Evolutionary conservation across 208 protist genomes (phyloP), one percentile per base, ranked within the genome.

Genomic region (Wallacemonas sp.): DNA sequence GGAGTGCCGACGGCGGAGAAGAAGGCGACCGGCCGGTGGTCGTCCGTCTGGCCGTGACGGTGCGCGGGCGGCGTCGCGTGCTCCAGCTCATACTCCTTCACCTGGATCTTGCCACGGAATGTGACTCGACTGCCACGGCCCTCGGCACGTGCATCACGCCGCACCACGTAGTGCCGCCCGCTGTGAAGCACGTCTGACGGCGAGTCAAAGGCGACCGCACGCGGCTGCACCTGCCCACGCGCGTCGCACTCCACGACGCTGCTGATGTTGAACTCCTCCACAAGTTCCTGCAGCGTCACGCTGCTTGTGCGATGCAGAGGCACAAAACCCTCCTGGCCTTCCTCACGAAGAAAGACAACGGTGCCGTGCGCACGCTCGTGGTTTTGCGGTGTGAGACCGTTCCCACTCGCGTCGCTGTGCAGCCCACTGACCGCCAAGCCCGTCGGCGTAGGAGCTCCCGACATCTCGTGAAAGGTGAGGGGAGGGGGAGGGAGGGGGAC

Each of bases 171-270:
- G 71, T 94, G 83, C 30, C 72, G 71, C 5, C 89, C 89, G 30
- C 77, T 74, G 66, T 79, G 85, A 42, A 94, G 57, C 13, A 91
- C 71, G 63, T 94, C 89, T 0, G 78, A 81, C n/a, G 89, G 85
- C 2, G 83, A 92, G 74, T 94, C 85, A 33, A 92, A 81, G 3
- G 83, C 85, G 5, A 94, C 89, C 4, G 85, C 84, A 21, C 89
- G 70, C 5, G 85, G 76, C 59, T 78, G 73, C 33, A 91, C 85
- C 38, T 67, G 66, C 5, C 89, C 89, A 3, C 73, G 54, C 5
- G 76, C 69, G 45, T 94, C 85, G 45, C 89, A 94, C 77, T 94
- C 85, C 8, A 94, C 57, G 13, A 94, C 85, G 44, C 85, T 94
- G 62, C 78, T 92, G 45, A 94, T 78, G 75, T 79, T 81, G 66